Evolutionary conservation across 1,139 yeast species (phyloP), one percentile per base, ranked within the genome.

Genomic region (Magnusiomyces suaveolens): DNA sequence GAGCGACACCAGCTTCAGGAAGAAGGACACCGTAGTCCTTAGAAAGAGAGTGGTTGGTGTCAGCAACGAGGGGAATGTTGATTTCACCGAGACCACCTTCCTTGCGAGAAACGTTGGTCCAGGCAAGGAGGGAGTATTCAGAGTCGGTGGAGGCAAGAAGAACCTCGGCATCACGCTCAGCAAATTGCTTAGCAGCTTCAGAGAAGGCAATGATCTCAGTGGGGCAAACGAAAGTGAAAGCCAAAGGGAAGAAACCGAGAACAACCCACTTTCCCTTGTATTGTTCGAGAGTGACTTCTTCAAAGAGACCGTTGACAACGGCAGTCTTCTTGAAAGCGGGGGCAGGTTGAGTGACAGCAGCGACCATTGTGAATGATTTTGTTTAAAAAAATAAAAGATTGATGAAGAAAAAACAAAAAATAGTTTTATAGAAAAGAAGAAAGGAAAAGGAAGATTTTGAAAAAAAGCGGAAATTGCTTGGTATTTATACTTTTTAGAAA

Each of bases 221-320:
- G 73, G 97, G 98, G 77, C 98, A 92, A 63, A 92, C 97, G 67
- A 92, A 92, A 62, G 98, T 92, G 89, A 92, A 92, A 56, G 97
- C 97, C 81, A 90, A 80, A 75, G 98, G 98, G 73, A 92, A 85
- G 79, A 92, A 92, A 63, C 95, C 97, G 69, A 92, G 80, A 63
- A 92, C 77, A 62, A 92, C 96, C 96, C 97, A 92, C 77, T 92
- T 87, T 71, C 97, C 97, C 79, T 85, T 84, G 86, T 84, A 90
- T 77, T 87, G 87, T 69, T 89, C 97, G 67, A 92, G 83, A 59
- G 96, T 80, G 67, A 92, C 80, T 71, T 90, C 96, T 78, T 90
- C 97, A 72, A 92, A 92, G 63, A 81, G 79, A 75, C 97, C 97
- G 77, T 89, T 90, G 66, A 90, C 79, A 69, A 92, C 97, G 71